Conservation (phyloP, 2,329 filamentous ascomycete genomes). For the Cordyceps javanica region DNA sequence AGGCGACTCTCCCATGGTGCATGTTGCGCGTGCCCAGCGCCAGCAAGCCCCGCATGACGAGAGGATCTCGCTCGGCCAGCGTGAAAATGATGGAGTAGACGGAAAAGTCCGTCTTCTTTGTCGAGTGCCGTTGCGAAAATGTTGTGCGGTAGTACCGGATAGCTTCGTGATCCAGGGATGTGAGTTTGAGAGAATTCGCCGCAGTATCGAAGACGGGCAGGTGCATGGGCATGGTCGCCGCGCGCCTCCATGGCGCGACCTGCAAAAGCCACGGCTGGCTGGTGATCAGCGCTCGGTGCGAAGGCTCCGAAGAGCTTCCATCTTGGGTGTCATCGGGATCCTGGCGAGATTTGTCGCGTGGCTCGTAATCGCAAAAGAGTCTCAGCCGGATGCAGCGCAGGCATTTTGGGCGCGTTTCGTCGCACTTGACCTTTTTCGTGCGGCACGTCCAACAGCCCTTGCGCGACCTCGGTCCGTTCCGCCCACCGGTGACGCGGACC, state of each 20-base stretch:
- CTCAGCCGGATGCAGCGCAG: slow-evolving; percentile 22
- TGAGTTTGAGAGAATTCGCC: slow-evolving; percentile 22
- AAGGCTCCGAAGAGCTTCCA: neutral
- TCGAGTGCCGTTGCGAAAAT: slow-evolving; percentile 29
- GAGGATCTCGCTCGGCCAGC: slow-evolving; percentile 26
- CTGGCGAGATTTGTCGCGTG: slow-evolving; percentile 13
- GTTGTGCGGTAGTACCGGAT: slow-evolving; percentile 30
- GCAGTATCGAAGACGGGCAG: slow-evolving; percentile 15
- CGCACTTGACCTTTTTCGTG: slow-evolving; percentile 28
- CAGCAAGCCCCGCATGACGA: slow-evolving; percentile 32
- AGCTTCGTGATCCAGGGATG: slow-evolving; percentile 27
- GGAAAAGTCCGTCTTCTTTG: slow-evolving; percentile 30
- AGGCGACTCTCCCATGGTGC: slow-evolving; percentile 21
- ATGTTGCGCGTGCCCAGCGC: slow-evolving; percentile 28
- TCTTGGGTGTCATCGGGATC: neutral
- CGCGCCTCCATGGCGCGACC: neutral
- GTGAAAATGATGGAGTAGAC: slow-evolving; percentile 30
- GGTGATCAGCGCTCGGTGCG: neutral
- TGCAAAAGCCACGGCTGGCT: slow-evolving; percentile 5
- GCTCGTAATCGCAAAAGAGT: slow-evolving; percentile 25
- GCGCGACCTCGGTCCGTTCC: slow-evolving; percentile 16
- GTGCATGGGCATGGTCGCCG: neutral
- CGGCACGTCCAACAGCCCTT: slow-evolving; percentile 25
- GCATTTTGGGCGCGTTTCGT: slow-evolving; percentile 24
- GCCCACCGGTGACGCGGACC: slow-evolving; percentile 1